Evolutionary conservation across 192 early-diverging fungal genomes (phyloP), one percentile per base, ranked within the genome.

Genomic region (Entomortierella parvispora): DNA sequence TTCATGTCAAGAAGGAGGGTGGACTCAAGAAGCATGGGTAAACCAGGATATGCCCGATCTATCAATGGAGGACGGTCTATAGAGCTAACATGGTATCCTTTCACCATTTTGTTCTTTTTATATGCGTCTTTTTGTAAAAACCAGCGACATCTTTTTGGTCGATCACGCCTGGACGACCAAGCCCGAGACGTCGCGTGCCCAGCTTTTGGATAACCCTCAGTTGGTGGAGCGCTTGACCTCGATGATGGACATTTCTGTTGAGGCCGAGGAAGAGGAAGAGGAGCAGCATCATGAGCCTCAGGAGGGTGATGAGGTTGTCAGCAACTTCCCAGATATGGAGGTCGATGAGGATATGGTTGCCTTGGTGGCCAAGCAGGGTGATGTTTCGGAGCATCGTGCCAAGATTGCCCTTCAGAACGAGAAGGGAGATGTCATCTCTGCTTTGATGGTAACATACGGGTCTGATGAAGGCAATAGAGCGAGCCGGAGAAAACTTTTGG

Each of bases 101-200:
- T 43, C 20, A 29, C 17, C 49, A 46, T 15, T n/a, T 40, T 31
- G 15, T 28, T 52, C 51, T 17, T 4, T 29, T 15, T 7, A 42
- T 45, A 51, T 31, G 42, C n/a, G 26, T 2, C 23, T 2, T 8
- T 20, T 32, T 0, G 12, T 9, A 25, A 6, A 10, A 1, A 22
- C 25, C 45, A 87, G 87, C 58, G 78, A 89, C 42, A 88, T 92
- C 29, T 92, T 90, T 54, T 69, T 92, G 63, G 81, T 91, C 6
- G 91, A 91, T 45, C 89, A 91, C 48, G 87, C 89, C 9, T 92
- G 91, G 91, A 92, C 91, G 4, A 92, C 91, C 20, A 82, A 85
- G 6, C 71, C 85, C 1, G 86, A 86, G 33, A 82, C 77, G 34
- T 89, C 84, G 1, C 74, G 72, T 11, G 66, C 82, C 26, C 81